Evolutionary conservation across 371 early-diverging fungal species (phyloP), one percentile per base, ranked within the genome.

Genomic region (Smittium mucronatum): DNA sequence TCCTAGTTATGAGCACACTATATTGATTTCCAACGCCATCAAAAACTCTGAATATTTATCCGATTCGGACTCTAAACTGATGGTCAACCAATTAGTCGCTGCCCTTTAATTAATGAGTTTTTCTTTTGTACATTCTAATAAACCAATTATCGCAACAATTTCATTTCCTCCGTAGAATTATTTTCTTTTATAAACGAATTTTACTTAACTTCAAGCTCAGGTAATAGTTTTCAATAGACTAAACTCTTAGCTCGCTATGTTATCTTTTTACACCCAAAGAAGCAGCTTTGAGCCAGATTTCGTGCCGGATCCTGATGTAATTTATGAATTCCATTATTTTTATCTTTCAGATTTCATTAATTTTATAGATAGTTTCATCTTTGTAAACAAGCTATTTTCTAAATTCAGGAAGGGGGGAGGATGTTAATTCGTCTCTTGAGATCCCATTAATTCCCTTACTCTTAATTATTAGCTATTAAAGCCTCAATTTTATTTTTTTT

Each of bases 1-100:
- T 15, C 86, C 82, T 31, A 79, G 76, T 31, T 70, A 79, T 33
- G 79, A 78, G 36, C 75, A 82, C 47, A 75, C 84, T 0, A 86
- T 92, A 36, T 71, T 88, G 61, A 79, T 88, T 33, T 80, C 84
- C 33, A 90, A 89, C 70, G 88, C 89, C 0, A 87, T 94, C 63
- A 83, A 82, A 69, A 83, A 86, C 71, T 89, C 89, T 1, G 92
- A 91, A 75, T 87, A 82, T 67, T 76, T 91, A 32, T 83, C 80
- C 63, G 72, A 71, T 30, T 80, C 76, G 2, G 85, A 89, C 70
- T 87, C 86, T 73, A 74, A 78, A 65, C 77, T 83, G 58, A 85
- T 89, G 88, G 89, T 89, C 64, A 81, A 86, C 71, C 76, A 77
- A 31, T 74, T 87, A 28, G 34, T 67, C 63, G 5, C 29, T n/a